Evolutionary conservation across 169 alveolate species (phyloP).

Genomic region (Cryptosporidium meleagridis): DNA sequence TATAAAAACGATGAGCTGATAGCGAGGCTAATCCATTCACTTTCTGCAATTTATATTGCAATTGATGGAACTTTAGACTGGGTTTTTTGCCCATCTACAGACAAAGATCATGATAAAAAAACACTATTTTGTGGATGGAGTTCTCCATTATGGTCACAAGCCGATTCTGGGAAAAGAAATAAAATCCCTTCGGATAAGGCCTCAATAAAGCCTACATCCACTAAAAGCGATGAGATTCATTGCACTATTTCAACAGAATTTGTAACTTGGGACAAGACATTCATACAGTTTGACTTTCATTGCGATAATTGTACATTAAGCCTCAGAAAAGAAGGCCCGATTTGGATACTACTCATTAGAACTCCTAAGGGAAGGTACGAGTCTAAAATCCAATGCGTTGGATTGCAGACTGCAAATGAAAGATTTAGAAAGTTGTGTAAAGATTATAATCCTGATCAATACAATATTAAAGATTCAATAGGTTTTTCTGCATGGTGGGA

Average conservation of each 20-base stretch:
- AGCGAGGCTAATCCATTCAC: conserved; percentile 30
- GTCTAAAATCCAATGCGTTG: conserved; percentile 68
- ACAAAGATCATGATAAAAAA: conserved; percentile 22
- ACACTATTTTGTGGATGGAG: conserved; percentile 66
- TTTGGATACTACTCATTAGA: conserved; percentile 38
- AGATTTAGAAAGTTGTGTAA: conserved; percentile 64
- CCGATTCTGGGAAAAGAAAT: conserved; percentile 17
- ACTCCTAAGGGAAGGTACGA: conserved; percentile 42
- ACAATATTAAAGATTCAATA: conserved; percentile 41
- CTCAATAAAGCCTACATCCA: background rate
- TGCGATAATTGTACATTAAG: conserved; percentile 52
- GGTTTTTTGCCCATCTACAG: conserved; percentile 51
- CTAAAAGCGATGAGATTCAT: conserved; percentile 38
- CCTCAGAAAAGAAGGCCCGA: conserved; percentile 72
- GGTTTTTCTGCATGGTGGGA: conserved; percentile 75
- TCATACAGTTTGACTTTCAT: conserved; percentile 44
- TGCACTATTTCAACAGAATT: conserved; percentile 48
- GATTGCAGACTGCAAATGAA: conserved; percentile 67
- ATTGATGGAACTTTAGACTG: conserved; percentile 71
- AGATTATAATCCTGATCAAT: conserved; percentile 44
- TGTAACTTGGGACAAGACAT: conserved; percentile 64
- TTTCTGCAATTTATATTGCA: conserved; percentile 64
- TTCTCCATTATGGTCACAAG: conserved; percentile 42
- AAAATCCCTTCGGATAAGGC: background rate
- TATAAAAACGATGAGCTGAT: conserved; percentile 36